phyloP scores from a whole-genome alignment of 2,329 filamentous ascomycete genomes.

The Aspergillus fumigatiaffinis region DNA sequence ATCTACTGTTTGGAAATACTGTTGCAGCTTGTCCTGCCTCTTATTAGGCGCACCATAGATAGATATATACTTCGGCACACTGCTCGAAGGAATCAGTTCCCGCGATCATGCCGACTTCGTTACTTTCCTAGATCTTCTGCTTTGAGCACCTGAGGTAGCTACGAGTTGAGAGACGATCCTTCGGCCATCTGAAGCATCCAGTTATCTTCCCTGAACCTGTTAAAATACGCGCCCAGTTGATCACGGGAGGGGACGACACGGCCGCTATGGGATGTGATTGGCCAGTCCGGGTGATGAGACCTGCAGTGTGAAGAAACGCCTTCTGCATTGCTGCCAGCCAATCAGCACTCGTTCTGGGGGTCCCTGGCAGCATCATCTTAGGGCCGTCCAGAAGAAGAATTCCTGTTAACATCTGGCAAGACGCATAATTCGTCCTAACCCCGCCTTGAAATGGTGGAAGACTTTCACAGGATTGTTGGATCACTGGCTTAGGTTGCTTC shows the following conservation, averaged over 20 bases:
- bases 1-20: no score
- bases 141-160: neutral
- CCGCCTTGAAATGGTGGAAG: neutral
- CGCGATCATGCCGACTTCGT: neutral
- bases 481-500: neutral
- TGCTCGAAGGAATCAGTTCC: neutral
- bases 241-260: slow-evolving; percentile 13
- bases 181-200: neutral
- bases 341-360: slow-evolving; percentile 2
- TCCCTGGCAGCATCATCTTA: neutral
- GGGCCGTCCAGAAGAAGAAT: slow-evolving; percentile 4
- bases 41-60: neutral
- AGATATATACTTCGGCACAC: neutral
- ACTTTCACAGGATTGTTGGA: neutral
- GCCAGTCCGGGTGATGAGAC: slow-evolving; percentile 16
- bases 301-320: slow-evolving; percentile 24
- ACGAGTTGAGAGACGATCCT: neutral
- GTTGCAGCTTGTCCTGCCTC: no score
- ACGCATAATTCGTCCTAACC: neutral
- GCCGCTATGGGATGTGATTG: slow-evolving; percentile 11
- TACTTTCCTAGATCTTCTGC: neutral
- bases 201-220: neutral
- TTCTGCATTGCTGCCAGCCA: slow-evolving; percentile 12
- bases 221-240: slow-evolving; percentile 18
- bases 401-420: neutral